Conservation (phyloP, 257 asterid species). For the Salvia splendens region DNA sequence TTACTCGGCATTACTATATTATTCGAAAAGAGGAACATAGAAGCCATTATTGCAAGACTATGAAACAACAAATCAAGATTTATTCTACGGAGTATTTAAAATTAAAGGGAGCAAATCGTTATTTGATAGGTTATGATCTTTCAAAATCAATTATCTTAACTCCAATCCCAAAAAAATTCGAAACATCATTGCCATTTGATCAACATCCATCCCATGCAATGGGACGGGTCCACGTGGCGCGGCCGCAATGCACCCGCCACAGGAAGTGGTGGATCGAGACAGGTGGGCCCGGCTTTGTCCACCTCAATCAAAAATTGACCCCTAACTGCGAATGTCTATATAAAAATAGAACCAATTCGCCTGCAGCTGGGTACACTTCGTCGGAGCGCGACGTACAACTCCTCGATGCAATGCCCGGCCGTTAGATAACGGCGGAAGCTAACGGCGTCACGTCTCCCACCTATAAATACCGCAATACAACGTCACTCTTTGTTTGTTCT, state of each 20-base stretch:
- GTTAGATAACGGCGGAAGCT: constrained; percentile 57
- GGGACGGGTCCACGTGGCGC: constrained; percentile 26
- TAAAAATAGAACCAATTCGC: constrained; percentile 21
- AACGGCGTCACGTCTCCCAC: constrained; percentile 54
- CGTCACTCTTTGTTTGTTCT: constrained; percentile 26
- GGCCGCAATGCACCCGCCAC: constrained; percentile 29
- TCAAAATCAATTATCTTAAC: constrained; percentile 36
- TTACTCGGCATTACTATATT: no score
- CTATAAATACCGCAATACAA: constrained; percentile 53
- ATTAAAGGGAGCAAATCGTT: constrained; percentile 17
- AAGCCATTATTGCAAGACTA: neutral
- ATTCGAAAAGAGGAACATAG: neutral
- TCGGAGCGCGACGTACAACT: constrained; percentile 37
- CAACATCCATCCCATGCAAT: constrained; percentile 31
- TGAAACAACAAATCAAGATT: neutral
- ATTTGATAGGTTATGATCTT: constrained; percentile 40
- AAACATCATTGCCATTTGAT: constrained; percentile 26
- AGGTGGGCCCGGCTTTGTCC: constrained; percentile 67
- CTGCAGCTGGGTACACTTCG: constrained; percentile 35
- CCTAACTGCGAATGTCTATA: constrained; percentile 37
- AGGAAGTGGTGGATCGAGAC: constrained; percentile 36
- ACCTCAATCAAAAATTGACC: constrained; percentile 37
- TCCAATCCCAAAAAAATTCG: constrained; percentile 27
- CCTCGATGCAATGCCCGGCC: constrained; percentile 34
- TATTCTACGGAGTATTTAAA: no score